Evolutionary conservation across 2,329 filamentous ascomycete species (phyloP).

Genomic region (Passalora sequoiae): DNA sequence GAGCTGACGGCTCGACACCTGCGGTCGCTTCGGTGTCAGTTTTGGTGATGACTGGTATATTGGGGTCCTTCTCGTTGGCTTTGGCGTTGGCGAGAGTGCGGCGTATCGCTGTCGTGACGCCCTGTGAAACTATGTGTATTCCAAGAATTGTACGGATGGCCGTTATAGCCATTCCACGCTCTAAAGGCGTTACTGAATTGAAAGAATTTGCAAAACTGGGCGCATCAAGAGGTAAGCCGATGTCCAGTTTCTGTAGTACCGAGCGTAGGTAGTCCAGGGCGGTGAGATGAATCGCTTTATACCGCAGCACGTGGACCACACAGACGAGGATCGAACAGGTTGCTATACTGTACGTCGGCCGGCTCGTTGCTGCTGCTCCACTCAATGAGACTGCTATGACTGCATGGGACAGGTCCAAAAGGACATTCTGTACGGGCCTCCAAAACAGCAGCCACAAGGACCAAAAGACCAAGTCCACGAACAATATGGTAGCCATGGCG

Average conservation of each 20-base stretch:
- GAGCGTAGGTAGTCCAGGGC: conserved; percentile 36
- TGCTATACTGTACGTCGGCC: conserved; percentile 65
- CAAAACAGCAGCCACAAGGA: conserved; percentile 77
- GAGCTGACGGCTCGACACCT: conserved; percentile 21
- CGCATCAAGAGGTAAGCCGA: conserved; percentile 29
- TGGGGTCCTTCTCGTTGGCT: conserved; percentile 32
- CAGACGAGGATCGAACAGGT: conserved; percentile 65
- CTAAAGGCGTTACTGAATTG: conserved; percentile 26
- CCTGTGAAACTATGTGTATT: conserved; percentile 36
- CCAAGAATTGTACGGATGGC: conserved; percentile 32
- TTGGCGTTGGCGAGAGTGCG: conserved; percentile 34
- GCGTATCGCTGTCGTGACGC: conserved; percentile 34
- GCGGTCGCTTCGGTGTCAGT: conserved; percentile 30
- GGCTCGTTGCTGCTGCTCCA: conserved; percentile 67
- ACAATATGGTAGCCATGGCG: conserved; percentile 75
- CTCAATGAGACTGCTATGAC: conserved; percentile 89
- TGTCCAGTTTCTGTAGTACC: conserved; percentile 34
- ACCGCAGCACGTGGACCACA: conserved; percentile 47
- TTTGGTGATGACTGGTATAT: conserved; percentile 27
- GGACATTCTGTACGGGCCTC: conserved; percentile 80
- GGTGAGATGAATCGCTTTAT: conserved; percentile 45
- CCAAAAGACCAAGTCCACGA: conserved; percentile 79
- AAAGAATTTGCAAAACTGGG: conserved; percentile 29
- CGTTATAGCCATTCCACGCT: conserved; percentile 31
- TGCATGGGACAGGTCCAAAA: conserved; percentile 84